phyloP scores from a whole-genome alignment of 148 eudicot genomes.

The Camellia granthamiana region DNA sequence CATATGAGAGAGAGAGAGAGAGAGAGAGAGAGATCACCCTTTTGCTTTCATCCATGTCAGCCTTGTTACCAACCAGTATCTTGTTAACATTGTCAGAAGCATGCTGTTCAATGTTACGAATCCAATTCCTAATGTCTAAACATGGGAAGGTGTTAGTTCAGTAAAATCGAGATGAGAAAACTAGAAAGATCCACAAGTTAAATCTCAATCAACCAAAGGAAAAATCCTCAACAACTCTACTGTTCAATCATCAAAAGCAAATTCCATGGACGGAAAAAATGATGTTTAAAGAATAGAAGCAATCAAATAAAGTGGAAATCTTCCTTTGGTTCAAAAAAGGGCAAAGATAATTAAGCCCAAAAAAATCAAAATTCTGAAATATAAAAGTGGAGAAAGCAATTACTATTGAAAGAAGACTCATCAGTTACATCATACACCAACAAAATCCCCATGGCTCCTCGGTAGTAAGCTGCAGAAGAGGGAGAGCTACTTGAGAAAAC shows the following conservation, averaged over 20 bases:
- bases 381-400: conserved; percentile 21
- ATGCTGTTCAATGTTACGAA: conserved; percentile 83
- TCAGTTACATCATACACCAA: conserved; percentile 84
- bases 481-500: conserved; percentile 1
- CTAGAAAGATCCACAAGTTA: background rate
- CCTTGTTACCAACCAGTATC: conserved; percentile 83
- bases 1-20: background rate
- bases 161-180: background rate
- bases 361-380: background rate
- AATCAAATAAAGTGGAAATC: background rate
- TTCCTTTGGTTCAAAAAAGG: background rate
- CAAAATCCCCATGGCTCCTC: conserved; percentile 93
- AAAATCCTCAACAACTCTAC: background rate
- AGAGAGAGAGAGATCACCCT: conserved; percentile 37
- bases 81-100: conserved; percentile 82
- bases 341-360: too few relatives aligned
- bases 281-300: background rate
- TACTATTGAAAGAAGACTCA: conserved; percentile 79
- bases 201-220: conserved; percentile 3
- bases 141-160: conserved; percentile 1
- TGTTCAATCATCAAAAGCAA: background rate
- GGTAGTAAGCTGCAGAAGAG: conserved; percentile 65
- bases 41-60: conserved; percentile 92
- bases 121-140: conserved; percentile 85
- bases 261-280: background rate